Evolutionary conservation across 306 rosid genomes (phyloP), one percentile per base, ranked within the genome.

Genomic region (Dryas drummondii): DNA sequence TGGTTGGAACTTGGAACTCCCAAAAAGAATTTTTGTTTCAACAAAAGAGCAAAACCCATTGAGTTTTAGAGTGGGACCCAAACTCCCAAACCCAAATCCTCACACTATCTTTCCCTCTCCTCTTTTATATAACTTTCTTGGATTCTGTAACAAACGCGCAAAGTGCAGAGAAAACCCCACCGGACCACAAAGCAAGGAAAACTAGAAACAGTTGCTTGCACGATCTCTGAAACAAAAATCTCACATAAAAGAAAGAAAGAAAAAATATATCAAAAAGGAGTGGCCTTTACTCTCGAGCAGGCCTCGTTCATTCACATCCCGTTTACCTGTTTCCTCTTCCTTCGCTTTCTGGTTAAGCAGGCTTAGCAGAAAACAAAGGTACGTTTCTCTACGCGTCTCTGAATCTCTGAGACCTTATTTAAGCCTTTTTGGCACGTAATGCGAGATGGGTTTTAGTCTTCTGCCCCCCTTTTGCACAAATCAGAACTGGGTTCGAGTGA

Each of bases 151-250:
- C 88, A 50, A 79, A 79, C 74, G 88, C 87, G 69, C 79, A 76
- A 76, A 50, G 73, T 48, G 70, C 57, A 50, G 83, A 81, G 76
- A 68, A 72, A 75, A 79, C 66, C 84, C 55, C 81, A 78, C 80
- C 75, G 15, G 71, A 73, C 74, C 73, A 75, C 68, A 74, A 61
- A 66, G 32, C 65, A 14, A 54, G 50, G 16, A 8, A 75, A 53
- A 57, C 66, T 40, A 60, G 46, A 75, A 81, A 76, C 83, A 74
- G 83, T 91, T 79, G 98, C 86, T 82, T 86, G 82, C 85, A 84
- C 88, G 91, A 82, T 82, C 83, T 80, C 82, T 66, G 15, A 82
- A 77, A 66, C 86, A 72, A 74, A 67, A 77, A 59, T 79, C 63
- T 42, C 68, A 15, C 55, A 49, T 12, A 74, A 9, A 61, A 44